phyloP scores from a whole-genome alignment of 1,284 basidiomycete genomes.

The Cutaneotrichosporon sp. region DNA sequence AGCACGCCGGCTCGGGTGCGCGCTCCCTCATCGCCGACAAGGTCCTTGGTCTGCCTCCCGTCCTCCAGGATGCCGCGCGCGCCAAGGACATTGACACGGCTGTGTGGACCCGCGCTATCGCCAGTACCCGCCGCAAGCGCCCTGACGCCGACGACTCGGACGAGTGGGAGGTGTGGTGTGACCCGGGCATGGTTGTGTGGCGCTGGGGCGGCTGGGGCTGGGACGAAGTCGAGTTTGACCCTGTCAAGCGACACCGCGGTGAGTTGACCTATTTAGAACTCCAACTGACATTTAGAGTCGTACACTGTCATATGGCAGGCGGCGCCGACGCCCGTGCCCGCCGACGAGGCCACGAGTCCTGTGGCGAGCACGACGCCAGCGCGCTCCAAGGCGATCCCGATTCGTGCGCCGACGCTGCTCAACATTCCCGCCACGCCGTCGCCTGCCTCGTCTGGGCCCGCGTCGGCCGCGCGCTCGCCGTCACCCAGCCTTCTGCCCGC shows the following conservation, averaged over 20 bases:
- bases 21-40: constrained; percentile 40
- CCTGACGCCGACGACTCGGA: constrained; percentile 21
- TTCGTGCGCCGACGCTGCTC: constrained; percentile 42
- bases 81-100: constrained; percentile 27
- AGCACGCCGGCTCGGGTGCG: constrained; percentile 35
- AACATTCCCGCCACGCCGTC: constrained; percentile 40
- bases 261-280: constrained; percentile 13
- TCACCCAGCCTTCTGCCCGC: constrained; percentile 29
- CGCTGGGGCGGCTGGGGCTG: constrained; percentile 46
- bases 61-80: constrained; percentile 28
- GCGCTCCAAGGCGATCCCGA: constrained; percentile 40
- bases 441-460: constrained; percentile 4
- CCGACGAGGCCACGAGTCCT: constrained; percentile 3
- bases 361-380: constrained; percentile 27
- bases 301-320: constrained; percentile 41
- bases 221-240: constrained; percentile 45
- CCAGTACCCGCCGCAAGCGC: constrained; percentile 10
- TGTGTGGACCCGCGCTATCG: constrained; percentile 35
- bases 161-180: constrained; percentile 48
- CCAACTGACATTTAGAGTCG: constrained; percentile 22
- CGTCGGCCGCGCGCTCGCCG: constrained; percentile 8
- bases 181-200: constrained; percentile 46
- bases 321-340: constrained; percentile 13
- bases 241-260: constrained; percentile 32
- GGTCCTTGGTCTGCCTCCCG: constrained; percentile 30